phyloP scores from a whole-genome alignment of 257 asterid species.

The Thymus mandschuricus region DNA sequence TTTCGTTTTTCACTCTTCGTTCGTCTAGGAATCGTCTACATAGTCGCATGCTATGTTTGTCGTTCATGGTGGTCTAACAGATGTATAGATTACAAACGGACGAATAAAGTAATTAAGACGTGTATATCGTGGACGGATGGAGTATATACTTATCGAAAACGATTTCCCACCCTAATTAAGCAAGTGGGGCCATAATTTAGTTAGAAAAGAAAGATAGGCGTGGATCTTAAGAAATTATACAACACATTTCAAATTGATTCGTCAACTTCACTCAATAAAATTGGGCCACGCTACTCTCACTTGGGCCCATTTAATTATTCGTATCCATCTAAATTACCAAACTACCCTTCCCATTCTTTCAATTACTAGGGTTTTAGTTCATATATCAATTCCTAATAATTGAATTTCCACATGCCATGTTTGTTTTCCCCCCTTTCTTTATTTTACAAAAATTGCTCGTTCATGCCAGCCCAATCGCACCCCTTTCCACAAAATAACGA shows the following conservation, averaged over 20 bases:
- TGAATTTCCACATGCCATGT: neutral
- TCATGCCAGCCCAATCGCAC: too few relatives aligned
- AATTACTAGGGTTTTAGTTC: neutral
- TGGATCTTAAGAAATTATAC: slow-evolving; percentile 31
- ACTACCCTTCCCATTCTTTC: slow-evolving; percentile 8
- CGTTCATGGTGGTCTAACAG: too few relatives aligned
- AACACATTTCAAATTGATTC: slow-evolving; percentile 16
- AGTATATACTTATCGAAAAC: neutral
- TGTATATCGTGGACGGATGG: too few relatives aligned
- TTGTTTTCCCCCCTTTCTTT: neutral
- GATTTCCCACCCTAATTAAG: neutral
- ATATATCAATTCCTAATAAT: slow-evolving; percentile 7
- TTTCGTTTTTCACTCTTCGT: too few relatives aligned
- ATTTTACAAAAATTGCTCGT: too few relatives aligned
- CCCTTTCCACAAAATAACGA: too few relatives aligned
- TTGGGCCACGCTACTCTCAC: slow-evolving; percentile 7
- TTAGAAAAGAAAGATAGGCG: slow-evolving; percentile 30
- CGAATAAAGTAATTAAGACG: too few relatives aligned
- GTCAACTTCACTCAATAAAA: slow-evolving; percentile 35
- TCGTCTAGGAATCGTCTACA: too few relatives aligned
- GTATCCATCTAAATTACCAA: neutral
- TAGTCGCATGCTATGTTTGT: too few relatives aligned
- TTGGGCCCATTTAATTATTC: slow-evolving; percentile 26
- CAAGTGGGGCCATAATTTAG: slow-evolving; percentile 24
- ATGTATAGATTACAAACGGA: too few relatives aligned